A percentile compares a stretch with the other conserved stretches of the same genome.
Conservation (phyloP, 345 rosid species). For the Rhodomyrtus tomentosa region DNA sequence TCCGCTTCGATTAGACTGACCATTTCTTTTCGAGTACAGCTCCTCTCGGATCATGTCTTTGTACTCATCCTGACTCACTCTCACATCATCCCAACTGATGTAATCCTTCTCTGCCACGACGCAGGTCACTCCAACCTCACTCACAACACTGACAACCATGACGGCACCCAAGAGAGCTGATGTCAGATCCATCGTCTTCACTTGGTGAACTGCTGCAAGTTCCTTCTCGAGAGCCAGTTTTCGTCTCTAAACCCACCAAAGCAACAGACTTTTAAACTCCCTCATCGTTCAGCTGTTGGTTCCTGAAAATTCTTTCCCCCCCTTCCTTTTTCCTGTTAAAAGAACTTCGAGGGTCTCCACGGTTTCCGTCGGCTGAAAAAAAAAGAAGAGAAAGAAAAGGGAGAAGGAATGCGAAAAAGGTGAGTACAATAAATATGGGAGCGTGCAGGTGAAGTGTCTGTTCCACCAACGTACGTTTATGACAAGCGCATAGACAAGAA, state of each 20-base stretch:
- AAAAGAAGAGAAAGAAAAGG: neutral
- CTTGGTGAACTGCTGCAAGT: neutral
- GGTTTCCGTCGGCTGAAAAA: neutral
- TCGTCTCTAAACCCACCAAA: neutral
- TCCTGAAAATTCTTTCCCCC: neutral
- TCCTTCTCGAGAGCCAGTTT: neutral
- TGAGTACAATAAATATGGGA: slow-evolving; percentile 46
- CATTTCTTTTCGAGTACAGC: slow-evolving; percentile 14
- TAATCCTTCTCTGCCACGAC: slow-evolving; percentile 1
- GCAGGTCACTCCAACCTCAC: neutral
- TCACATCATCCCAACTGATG: slow-evolving; percentile 77
- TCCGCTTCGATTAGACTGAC: slow-evolving; percentile 5
- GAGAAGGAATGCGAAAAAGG: slow-evolving; percentile 39
- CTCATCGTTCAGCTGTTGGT: neutral
- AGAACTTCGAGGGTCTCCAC: neutral
- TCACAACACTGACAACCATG: neutral
- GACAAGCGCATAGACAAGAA: neutral
- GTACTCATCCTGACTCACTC: slow-evolving; percentile 15
- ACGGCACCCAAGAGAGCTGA: slow-evolving; percentile 1
- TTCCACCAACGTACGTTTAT: neutral
- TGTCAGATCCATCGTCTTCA: neutral
- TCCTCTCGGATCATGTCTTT: neutral
- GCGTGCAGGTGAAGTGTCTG: slow-evolving; percentile 16
- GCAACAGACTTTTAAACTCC: neutral
- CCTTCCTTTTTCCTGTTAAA: neutral